Evolutionary conservation across 129 eudicot species (phyloP).

Genomic region (Deinandra increscens): DNA sequence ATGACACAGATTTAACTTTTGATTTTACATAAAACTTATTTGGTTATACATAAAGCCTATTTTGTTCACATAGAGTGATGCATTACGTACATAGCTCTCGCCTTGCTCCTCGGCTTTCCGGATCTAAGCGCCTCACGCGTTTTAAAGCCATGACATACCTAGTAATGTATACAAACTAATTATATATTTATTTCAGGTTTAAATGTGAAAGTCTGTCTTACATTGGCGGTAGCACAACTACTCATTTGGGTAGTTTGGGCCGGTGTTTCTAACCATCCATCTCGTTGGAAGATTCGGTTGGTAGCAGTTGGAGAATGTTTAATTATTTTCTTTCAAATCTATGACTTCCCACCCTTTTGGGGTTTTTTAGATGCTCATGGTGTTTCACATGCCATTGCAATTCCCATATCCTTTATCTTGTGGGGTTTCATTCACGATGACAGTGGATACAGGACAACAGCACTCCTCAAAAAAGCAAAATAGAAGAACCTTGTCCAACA

Average conservation of each 20-base stretch:
- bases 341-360: slow-evolving; percentile 81
- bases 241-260: slow-evolving; percentile 84
- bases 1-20: no score
- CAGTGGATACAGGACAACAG: slow-evolving; percentile 64
- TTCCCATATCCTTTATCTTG: slow-evolving; percentile 73
- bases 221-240: slow-evolving; percentile 53
- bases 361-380: slow-evolving; percentile 82
- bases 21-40: no score
- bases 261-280: slow-evolving; percentile 60
- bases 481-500: slow-evolving; percentile 26
- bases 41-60: no score
- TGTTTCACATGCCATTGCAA: slow-evolving; percentile 70
- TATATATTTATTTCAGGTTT: slow-evolving; percentile 48
- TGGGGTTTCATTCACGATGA: slow-evolving; percentile 92
- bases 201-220: slow-evolving; percentile 61
- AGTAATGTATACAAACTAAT: slow-evolving; percentile 1
- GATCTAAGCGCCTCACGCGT: no score
- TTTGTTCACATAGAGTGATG: no score
- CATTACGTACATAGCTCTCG: no score
- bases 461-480: slow-evolving; percentile 64
- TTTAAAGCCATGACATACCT: background rate
- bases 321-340: slow-evolving; percentile 55
- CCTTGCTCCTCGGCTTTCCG: no score
- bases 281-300: slow-evolving; percentile 72
- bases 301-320: slow-evolving; percentile 59